Base-by-base conservation (phyloP, 2,329 filamentous ascomycete genomes). In the Beauveria caledonica region DNA sequence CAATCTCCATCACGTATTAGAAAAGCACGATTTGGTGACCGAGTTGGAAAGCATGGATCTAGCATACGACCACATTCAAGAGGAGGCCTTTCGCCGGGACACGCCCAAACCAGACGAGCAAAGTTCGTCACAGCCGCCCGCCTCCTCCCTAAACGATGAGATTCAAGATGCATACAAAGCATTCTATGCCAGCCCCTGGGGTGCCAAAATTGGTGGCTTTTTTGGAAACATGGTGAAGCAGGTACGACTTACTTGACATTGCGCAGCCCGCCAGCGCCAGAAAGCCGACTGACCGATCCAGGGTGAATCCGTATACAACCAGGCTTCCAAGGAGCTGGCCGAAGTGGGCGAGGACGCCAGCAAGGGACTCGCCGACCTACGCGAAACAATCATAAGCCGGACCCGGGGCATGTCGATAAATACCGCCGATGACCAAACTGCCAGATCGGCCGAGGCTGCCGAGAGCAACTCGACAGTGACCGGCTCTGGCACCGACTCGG, bases 81-180 rank as follows among this genome's bases (percentile, higher is more conserved):
- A 96, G 77, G 87, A 94, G 72, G 83, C 85, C 56, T 82, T 90
- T 63, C 79, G 83, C 44, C 82, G 85, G 67, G 79, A 86, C 77
- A 80, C 64, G 76, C 78, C 63, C 64, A 65, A 62, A 67, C 62
- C 62, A 64, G 62, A 46, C 23, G 74, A 76, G 62, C 70, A 77
- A 66, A 68, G 74, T 55, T 25, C 76, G 60, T 71, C 72, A 62
- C 74, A 78, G 65, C 49, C 49, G 39, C 36, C 21, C 5, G 72
- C 76, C 60, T 83, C 87, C 60, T 83, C 87, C 57, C 82, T 99
- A 66, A 95, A 95, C 71, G 83, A 85, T 66, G 94, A 99, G 70
- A 82, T 99, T 64, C 91, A 96, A 75, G 91, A 97, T 74, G 94
- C 93, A 7, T 97, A 97, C 80, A 92, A 91, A 70, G 92, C 92